Evolutionary conservation across 768 basidiomycete genomes (phyloP), one percentile per base, ranked within the genome.

Genomic region (Plicaturopsis crispa): DNA sequence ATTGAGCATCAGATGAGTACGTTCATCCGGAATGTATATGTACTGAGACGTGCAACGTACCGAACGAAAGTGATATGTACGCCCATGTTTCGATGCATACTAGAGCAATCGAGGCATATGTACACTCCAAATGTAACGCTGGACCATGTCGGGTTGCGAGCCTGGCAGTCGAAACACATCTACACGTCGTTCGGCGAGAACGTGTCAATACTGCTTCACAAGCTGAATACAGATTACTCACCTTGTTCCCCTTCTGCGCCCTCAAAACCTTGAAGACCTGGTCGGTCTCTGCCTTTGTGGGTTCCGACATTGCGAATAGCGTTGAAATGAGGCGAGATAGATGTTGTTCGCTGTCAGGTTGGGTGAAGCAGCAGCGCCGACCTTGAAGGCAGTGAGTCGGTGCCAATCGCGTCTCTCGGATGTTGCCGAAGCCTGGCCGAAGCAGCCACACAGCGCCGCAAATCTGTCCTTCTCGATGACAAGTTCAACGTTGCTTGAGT

Each of bases 21-120:
- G n/a, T n/a, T n/a, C 16, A 24, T 42, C 34, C n/a, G 38, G 14
- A 31, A 6, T 13, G 20, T 32, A 4, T 36, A 26, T 22, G 10
- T 26, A 3, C 10, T 21, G 26, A 22, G 30, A n/a, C n/a, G n/a
- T n/a, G n/a, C n/a, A 7, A 60, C 81, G 50, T 56, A 92, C 90
- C 93, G 70, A 31, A 99, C 94, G 52, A 99, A 99, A 46, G 80
- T 87, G 60, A 99, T 92, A 57, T 99, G 96, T 17, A 98, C 94
- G 50, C 96, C 96, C 79, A 97, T 82, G 58, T 94, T 97, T 38
- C 96, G 72, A 62, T 99, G 96, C 11, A 85, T 66, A 48, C 84
- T 86, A 4, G 94, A 98, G 69, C 96, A 99, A 42, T 99, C 93
- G 22, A 98, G 68, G 55, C 96, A 99, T 54, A 99, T 92, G 62